A percentile compares a stretch with the other conserved stretches of the same genome.
Conservation (phyloP, 1,139 yeast genomes). For the Taphrina confusa region DNA sequence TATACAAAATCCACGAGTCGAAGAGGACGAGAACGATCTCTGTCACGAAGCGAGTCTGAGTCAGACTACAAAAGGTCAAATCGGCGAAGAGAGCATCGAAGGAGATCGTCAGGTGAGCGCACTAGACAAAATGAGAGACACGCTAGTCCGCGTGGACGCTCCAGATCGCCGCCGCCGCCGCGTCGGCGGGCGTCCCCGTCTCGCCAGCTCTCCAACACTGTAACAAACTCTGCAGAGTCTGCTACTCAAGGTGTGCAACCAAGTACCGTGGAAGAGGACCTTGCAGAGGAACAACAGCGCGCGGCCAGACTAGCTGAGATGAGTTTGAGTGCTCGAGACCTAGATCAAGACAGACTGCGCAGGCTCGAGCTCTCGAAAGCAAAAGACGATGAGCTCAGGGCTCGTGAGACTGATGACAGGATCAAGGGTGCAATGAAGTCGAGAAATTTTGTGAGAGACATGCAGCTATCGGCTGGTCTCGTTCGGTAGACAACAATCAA, state of each 20-base stretch:
- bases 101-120: too few species aligned
- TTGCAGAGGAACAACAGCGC: constrained; percentile 5
- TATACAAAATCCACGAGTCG: too few species aligned
- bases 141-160: too few species aligned
- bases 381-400: background rate
- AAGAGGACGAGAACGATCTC: too few species aligned
- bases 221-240: too few species aligned
- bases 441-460: constrained; percentile 10
- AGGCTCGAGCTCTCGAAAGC: constrained; percentile 16
- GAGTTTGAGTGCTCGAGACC: constrained; percentile 25
- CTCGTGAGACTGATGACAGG: background rate
- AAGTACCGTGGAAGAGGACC: background rate
- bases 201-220: background rate
- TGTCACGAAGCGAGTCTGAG: too few species aligned
- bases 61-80: too few species aligned
- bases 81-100: too few species aligned
- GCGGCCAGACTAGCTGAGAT: constrained; percentile 30
- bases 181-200: background rate
- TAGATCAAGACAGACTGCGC: constrained; percentile 17
- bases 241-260: background rate
- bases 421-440: constrained; percentile 5
- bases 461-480: constrained; percentile 25
- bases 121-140: too few species aligned
- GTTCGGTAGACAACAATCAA: background rate
- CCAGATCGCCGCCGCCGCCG: too few species aligned